Evolutionary conservation across 2,329 filamentous ascomycete species (phyloP).

Genomic region (Davidsoniella virescens): DNA sequence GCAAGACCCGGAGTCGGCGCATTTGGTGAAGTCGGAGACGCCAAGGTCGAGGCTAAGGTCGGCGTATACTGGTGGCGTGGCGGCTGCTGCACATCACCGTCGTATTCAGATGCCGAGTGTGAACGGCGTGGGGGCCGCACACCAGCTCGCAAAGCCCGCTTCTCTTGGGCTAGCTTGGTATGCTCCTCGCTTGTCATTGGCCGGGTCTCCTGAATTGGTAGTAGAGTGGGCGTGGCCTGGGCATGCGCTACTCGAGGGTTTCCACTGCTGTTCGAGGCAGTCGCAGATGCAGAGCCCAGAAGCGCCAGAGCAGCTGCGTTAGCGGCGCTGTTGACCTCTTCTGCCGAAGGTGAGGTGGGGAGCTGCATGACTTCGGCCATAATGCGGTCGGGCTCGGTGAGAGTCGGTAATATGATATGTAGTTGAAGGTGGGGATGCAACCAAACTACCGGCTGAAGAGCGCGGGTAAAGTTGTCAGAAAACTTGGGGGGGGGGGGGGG

Average conservation of each 20-base stretch:
- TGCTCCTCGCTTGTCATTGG: background rate
- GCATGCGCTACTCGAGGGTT: background rate
- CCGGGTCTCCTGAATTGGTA: background rate
- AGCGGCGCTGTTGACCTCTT: constrained; percentile 1
- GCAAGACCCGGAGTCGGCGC: background rate
- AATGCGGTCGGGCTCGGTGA: background rate
- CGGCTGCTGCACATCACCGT: constrained; percentile 1
- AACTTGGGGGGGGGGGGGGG: too few relatives aligned
- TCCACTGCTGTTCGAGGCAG: background rate
- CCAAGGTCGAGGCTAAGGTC: constrained; percentile 1
- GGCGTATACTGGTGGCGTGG: constrained; percentile 5
- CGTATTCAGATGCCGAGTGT: constrained; percentile 10
- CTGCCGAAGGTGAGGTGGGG: background rate
- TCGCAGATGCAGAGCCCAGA: background rate
- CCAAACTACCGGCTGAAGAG: too few relatives aligned
- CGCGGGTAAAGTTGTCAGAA: too few relatives aligned
- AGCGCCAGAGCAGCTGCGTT: constrained; percentile 5
- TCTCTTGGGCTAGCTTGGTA: background rate
- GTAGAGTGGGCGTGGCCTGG: background rate
- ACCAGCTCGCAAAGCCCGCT: background rate
- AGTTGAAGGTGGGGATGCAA: background rate
- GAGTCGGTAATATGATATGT: background rate
- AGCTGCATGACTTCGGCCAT: constrained; percentile 7
- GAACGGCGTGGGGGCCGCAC: constrained; percentile 11
- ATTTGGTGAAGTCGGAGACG: constrained; percentile 1